These are phyloP conservation scores for Rubus parviflorus DNA, from an alignment of 306 rosid species.

Conservation along the genomic window DNA sequence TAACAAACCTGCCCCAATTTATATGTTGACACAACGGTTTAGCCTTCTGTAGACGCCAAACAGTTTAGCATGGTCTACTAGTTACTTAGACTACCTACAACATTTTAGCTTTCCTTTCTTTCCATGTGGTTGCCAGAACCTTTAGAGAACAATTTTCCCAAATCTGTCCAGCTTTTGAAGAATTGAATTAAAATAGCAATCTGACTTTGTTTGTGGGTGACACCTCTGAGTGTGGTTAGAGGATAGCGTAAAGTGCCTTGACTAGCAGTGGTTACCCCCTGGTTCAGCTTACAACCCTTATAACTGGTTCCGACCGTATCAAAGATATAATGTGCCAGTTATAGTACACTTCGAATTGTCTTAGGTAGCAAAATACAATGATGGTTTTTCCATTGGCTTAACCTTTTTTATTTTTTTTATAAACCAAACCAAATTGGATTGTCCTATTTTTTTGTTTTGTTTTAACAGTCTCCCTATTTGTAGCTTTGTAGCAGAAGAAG, in stretches of 20 bases:
- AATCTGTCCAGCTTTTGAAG: background rate
- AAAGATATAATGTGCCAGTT: background rate
- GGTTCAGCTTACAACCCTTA: background rate
- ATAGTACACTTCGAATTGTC: background rate
- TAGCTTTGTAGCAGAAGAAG: constrained; percentile 6
- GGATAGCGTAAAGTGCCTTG: background rate
- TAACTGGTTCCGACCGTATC: background rate
- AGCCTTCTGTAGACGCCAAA: too few relatives aligned
- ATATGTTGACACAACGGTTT: background rate
- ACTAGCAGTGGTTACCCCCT: background rate
- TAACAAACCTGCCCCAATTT: background rate
- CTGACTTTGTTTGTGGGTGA: background rate
- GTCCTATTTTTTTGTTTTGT: background rate
- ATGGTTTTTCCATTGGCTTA: background rate
- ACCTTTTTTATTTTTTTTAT: background rate
- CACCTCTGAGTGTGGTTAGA: background rate
- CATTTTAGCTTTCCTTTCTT: background rate
- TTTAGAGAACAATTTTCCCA: background rate
- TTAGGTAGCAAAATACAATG: background rate
- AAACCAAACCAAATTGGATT: background rate
- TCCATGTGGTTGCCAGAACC: background rate
- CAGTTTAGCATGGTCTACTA: too few relatives aligned
- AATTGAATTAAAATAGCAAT: background rate
- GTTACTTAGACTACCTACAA: background rate
- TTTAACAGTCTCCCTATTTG: background rate